Percentiles rank a stretch among this genome's conserved stretches.
Evolutionary conservation across 257 asterid species (phyloP).

Genomic region (Vinca minor): DNA sequence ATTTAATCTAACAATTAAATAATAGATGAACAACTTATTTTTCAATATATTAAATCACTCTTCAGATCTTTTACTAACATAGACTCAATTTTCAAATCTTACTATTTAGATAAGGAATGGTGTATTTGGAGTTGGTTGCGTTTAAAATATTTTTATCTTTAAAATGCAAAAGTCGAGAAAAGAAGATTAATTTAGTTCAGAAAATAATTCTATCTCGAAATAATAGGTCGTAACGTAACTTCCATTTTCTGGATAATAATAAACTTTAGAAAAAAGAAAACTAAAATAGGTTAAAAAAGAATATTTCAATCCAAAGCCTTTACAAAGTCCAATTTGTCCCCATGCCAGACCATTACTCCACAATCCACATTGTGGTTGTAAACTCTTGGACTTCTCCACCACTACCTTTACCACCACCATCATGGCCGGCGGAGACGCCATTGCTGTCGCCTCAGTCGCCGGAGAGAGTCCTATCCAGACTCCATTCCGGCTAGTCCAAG

Average conservation of each 20-base stretch:
- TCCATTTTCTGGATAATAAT: neutral
- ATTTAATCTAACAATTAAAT: too few species aligned
- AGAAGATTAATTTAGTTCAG: too few species aligned
- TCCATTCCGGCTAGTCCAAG: conserved; percentile 52
- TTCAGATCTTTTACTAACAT: too few species aligned
- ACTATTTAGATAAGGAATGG: too few species aligned
- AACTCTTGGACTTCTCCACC: conserved; percentile 9
- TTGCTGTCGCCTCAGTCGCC: conserved; percentile 24
- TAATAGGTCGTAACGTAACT: too few species aligned
- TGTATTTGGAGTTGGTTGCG: too few species aligned
- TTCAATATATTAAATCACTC: neutral
- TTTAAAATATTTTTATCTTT: too few species aligned
- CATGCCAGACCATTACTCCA: conserved; percentile 9
- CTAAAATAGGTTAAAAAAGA: neutral
- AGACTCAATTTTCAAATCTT: too few species aligned
- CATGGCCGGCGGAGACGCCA: conserved; percentile 60
- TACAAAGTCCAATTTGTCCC: conserved; percentile 15
- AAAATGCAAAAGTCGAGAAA: too few species aligned
- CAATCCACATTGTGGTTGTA: conserved; percentile 24
- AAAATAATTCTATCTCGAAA: too few species aligned
- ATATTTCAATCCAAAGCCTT: conserved; percentile 5
- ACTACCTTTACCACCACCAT: conserved; percentile 16
- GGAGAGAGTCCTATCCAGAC: conserved; percentile 7
- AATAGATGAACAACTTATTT: neutral
- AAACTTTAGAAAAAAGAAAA: too few species aligned